These are phyloP conservation scores for Ambrosiella cleistominuta DNA, from an alignment of 2,329 filamentous ascomycete genomes.

Conservation along the genomic window DNA sequence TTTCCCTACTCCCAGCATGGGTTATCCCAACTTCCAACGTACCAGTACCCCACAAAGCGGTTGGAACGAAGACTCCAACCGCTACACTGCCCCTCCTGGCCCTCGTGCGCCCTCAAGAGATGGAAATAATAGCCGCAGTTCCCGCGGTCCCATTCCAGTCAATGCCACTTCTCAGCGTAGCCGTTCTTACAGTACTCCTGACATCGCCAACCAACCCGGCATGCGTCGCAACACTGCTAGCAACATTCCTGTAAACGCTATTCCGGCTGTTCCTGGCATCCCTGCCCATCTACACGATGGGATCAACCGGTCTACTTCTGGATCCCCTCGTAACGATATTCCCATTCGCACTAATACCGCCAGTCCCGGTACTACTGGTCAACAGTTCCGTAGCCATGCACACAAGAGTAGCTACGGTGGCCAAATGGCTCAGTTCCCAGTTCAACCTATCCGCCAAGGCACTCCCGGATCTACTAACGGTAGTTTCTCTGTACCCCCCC, in stretches of 20 bases:
- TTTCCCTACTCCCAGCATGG: conserved; percentile 32
- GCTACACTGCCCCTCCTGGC: conserved; percentile 79
- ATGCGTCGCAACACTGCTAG: conserved; percentile 29
- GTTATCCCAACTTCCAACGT: conserved; percentile 51
- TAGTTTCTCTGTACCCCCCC: conserved; percentile 18
- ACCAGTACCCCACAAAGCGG: conserved; percentile 48
- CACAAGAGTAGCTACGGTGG: conserved; percentile 31
- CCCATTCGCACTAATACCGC: conserved; percentile 53
- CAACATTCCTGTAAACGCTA: conserved; percentile 35
- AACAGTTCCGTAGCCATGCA: conserved; percentile 31
- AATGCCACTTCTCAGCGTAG: conserved; percentile 58
- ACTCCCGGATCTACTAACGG: conserved; percentile 23
- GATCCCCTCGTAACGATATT: conserved; percentile 54
- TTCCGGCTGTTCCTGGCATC: conserved; percentile 61
- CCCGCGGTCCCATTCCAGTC: conserved; percentile 48
- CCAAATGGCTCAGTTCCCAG: conserved; percentile 38
- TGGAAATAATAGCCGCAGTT: conserved; percentile 30
- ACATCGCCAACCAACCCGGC: conserved; percentile 56
- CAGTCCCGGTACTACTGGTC: conserved; percentile 50
- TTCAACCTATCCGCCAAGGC: conserved; percentile 34
- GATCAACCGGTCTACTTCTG: conserved; percentile 64
- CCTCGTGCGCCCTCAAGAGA: conserved; percentile 66
- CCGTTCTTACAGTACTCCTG: conserved; percentile 86
- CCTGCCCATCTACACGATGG: conserved; percentile 49
- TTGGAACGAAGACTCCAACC: conserved; percentile 51